phyloP scores from a whole-genome alignment of 2,329 filamentous ascomycete genomes.

The Fusarium sp. region DNA sequence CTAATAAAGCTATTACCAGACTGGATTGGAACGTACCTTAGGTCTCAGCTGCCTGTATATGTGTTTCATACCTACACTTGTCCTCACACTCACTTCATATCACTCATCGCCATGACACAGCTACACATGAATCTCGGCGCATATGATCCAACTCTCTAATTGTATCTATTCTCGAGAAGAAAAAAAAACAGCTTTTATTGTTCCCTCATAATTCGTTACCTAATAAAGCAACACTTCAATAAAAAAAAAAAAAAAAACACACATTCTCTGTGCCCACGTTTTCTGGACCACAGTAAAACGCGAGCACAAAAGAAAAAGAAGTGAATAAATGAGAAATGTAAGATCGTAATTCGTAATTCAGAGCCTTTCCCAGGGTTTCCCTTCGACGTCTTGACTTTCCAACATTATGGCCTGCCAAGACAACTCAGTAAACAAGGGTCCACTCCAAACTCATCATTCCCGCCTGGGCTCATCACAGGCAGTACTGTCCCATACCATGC shows the following conservation, averaged over 20 bases:
- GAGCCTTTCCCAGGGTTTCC: slow-evolving; percentile 40
- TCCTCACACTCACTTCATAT: neutral
- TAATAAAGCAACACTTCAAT: slow-evolving; percentile 52
- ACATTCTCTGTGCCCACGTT: slow-evolving; percentile 48
- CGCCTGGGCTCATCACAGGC: slow-evolving; percentile 55
- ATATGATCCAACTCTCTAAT: slow-evolving; percentile 40
- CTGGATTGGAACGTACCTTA: too few species aligned
- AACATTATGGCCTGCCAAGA: slow-evolving; percentile 37
- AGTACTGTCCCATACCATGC: slow-evolving; percentile 49
- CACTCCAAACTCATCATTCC: slow-evolving; percentile 47
- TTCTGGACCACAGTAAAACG: slow-evolving; percentile 13
- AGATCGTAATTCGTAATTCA: slow-evolving; percentile 43
- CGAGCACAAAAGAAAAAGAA: slow-evolving; percentile 37
- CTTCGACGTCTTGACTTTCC: slow-evolving; percentile 43
- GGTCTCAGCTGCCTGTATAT: neutral
- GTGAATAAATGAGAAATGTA: slow-evolving; percentile 49
- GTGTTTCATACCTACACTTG: neutral
- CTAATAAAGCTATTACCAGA: neutral
- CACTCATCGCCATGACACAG: neutral
- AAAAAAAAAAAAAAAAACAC: slow-evolving; percentile 46
- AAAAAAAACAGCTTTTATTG: slow-evolving; percentile 54
- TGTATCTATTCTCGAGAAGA: slow-evolving; percentile 43
- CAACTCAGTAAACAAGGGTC: slow-evolving; percentile 40
- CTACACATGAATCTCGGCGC: slow-evolving; percentile 13
- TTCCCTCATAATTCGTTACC: slow-evolving; percentile 56